Conservation (phyloP, 768 basidiomycete species). For the Auriscalpium vulgare region DNA sequence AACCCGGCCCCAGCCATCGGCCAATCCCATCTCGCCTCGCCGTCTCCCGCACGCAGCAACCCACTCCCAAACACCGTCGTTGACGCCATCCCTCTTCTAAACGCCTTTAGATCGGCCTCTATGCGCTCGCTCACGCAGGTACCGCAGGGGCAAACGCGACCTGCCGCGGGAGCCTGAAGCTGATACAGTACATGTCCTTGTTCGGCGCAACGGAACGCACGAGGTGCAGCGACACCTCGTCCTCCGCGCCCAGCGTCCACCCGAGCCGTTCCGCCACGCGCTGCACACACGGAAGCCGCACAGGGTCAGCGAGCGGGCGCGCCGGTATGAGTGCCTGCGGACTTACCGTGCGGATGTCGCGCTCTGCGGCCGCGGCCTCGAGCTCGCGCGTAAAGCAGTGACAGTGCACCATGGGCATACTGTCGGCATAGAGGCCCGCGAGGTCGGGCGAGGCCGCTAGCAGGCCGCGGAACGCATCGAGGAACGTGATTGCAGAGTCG, state of each 20-base stretch:
- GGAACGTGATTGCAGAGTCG: conserved; percentile 81
- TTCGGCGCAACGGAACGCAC: conserved; percentile 92
- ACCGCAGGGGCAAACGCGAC: conserved; percentile 26
- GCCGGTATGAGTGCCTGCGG: conserved; percentile 7
- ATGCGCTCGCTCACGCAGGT: not conserved
- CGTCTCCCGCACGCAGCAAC: too few relatives aligned
- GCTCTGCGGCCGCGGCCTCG: conserved; percentile 56
- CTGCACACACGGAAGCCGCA: conserved; percentile 31
- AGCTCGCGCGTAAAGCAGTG: conserved; percentile 92
- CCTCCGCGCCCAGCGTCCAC: conserved; percentile 40
- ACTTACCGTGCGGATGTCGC: conserved; percentile 76
- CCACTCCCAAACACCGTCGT: too few relatives aligned
- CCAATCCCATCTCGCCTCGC: too few relatives aligned
- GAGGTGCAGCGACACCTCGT: conserved; percentile 47
- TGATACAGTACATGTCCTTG: conserved; percentile 97
- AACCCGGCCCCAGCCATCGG: too few relatives aligned
- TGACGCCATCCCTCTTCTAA: too few relatives aligned
- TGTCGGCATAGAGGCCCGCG: conserved; percentile 20
- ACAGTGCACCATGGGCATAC: conserved; percentile 88
- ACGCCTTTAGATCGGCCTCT: too few relatives aligned
- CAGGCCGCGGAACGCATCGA: conserved; percentile 81
- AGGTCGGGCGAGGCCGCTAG: conserved; percentile 33
- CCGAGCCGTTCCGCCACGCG: conserved; percentile 65
- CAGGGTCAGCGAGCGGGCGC: not conserved
- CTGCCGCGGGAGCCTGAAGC: conserved; percentile 61